Conservation (phyloP, 2,329 filamentous ascomycete genomes). For the Trichoderma harzianum region DNA sequence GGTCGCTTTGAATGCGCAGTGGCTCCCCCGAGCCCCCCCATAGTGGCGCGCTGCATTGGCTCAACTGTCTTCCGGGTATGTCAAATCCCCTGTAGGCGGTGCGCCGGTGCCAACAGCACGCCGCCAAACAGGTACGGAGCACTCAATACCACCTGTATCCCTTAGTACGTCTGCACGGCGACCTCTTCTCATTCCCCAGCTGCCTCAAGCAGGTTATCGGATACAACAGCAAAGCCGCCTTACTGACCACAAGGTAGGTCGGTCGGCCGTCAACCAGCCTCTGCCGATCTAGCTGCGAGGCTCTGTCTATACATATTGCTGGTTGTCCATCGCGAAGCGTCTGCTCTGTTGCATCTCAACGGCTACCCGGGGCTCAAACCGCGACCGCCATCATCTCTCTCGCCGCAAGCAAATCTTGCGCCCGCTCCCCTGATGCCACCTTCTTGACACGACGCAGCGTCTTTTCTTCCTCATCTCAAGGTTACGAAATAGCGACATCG, state of each 20-base stretch:
- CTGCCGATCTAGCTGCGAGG: slow-evolving; percentile 1
- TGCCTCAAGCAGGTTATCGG: slow-evolving; percentile 1
- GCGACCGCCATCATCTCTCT: slow-evolving; percentile 11
- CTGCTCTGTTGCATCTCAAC: background rate
- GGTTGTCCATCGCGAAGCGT: slow-evolving; percentile 12
- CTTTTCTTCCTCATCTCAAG: background rate
- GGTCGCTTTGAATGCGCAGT: background rate
- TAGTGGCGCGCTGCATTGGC: background rate
- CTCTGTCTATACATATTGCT: background rate
- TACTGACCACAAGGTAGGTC: background rate
- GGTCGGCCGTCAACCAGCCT: slow-evolving; percentile 4
- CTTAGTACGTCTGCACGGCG: slow-evolving; percentile 3
- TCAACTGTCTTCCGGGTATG: background rate
- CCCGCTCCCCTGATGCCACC: slow-evolving; percentile 15
- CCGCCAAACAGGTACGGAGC: slow-evolving; percentile 9
- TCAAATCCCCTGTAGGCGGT: slow-evolving; percentile 9
- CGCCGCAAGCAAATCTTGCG: slow-evolving; percentile 15
- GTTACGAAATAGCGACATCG: slow-evolving; percentile 1
- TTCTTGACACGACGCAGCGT: slow-evolving; percentile 10
- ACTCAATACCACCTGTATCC: slow-evolving; percentile 5
- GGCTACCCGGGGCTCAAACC: slow-evolving; percentile 1
- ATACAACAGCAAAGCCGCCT: slow-evolving; percentile 6
- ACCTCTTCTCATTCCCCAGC: slow-evolving; percentile 12
- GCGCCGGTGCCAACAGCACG: slow-evolving; percentile 10
- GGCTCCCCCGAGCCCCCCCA: background rate